Percentiles rank a stretch among this genome's conserved stretches.
These are phyloP conservation scores for Epichloe sibirici DNA, from an alignment of 2,329 filamentous ascomycete species.

Conservation along the genomic window DNA sequence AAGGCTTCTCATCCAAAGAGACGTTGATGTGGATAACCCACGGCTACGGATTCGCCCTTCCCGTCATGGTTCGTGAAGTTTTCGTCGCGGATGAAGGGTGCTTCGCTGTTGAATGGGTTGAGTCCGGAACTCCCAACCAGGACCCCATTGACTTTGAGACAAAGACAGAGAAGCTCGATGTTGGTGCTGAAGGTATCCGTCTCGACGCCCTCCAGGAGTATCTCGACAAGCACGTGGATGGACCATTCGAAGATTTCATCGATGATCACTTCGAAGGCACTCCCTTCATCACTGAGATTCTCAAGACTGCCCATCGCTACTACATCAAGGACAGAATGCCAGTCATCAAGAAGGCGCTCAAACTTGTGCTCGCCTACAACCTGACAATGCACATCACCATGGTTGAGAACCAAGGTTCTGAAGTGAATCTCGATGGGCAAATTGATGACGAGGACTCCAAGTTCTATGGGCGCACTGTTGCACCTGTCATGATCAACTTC, in stretches of 20 bases:
- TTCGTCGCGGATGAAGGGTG: constrained; percentile 85
- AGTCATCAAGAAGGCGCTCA: constrained; percentile 88
- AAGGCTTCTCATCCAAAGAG: constrained; percentile 61
- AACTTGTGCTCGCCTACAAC: constrained; percentile 92
- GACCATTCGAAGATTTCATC: constrained; percentile 83
- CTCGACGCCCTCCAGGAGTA: constrained; percentile 76
- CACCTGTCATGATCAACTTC: constrained; percentile 99
- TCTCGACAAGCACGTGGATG: constrained; percentile 87
- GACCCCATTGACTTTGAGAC: constrained; percentile 73
- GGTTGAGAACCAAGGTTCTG: constrained; percentile 77
- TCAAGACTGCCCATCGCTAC: constrained; percentile 91
- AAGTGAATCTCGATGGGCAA: constrained; percentile 65
- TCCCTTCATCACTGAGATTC: constrained; percentile 85
- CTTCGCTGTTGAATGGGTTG: constrained; percentile 89
- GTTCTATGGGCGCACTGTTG: constrained; percentile 80
- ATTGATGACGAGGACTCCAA: constrained; percentile 79
- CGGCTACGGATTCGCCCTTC: constrained; percentile 85
- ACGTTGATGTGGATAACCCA: constrained; percentile 84
- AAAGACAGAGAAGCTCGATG: constrained; percentile 77
- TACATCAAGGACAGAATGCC: constrained; percentile 79
- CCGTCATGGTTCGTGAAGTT: constrained; percentile 87
- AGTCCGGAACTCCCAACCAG: constrained; percentile 55
- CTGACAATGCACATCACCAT: constrained; percentile 89
- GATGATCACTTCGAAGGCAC: constrained; percentile 95
- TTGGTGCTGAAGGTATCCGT: constrained; percentile 79